Base-by-base conservation (phyloP, 345 rosid species). In the Psidium friedrichsthalianum region DNA sequence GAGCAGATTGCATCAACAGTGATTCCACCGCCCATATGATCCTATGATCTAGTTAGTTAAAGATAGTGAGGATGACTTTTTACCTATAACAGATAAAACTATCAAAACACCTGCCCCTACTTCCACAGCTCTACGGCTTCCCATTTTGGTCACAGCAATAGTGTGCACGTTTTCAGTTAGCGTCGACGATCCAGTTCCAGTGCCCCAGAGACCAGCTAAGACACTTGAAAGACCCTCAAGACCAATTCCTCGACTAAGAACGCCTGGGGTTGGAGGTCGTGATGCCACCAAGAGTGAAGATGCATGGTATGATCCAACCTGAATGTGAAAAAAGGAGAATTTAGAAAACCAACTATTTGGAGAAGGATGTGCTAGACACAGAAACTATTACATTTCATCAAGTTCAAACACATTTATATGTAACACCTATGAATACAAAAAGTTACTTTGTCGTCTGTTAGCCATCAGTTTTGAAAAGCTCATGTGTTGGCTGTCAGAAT, bases 201-300 rank as follows among this genome's bases (percentile, higher is more conserved):
- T 96, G 29, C 99, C 99, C 98, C 99, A 97, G 21, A 97, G 92
- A 91, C 99, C 99, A 74, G 99, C 99, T 92, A 97, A 87, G 91
- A 97, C 82, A 86, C 98, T 95, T 61, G 93, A 92, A 86, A 96
- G 87, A 47, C 99, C 99, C 90, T 97, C 99, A 74, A 97, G 97
- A 87, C 99, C 99, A 83, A 97, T 96, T 40, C 94, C 99, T 76
- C 99, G 93, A 86, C 98, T 94, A 80, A 97, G 92, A 87, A 97
- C 93, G 82, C 99, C 98, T 49, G 91, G 93, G 36, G 99, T 95
- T 83, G 99, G 99, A 90, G 99, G 99, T 52, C 93, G 94, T 6
- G 98, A 94, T 85, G 99, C 97, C 91, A 92, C 98, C 90, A 97
- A 86, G 84, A 95, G 88, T 36, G 99, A 93, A 52, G 99, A 91